Base-by-base conservation (phyloP, 805 yeast genomes). In the Cyberlindnera meyerae region DNA sequence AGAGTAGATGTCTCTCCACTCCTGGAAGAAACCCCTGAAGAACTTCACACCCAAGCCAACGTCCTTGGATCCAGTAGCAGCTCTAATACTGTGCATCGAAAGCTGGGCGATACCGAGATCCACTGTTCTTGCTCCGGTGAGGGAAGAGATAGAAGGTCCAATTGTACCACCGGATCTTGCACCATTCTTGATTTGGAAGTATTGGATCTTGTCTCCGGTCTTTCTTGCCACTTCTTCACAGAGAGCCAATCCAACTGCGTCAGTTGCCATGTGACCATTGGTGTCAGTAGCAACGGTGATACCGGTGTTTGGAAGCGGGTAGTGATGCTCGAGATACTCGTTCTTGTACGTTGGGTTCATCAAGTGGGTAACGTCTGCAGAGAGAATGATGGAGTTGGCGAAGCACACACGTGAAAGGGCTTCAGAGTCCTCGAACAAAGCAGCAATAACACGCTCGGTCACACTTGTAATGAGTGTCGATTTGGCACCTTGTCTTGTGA, bases 121-220 rank as follows among this genome's bases (percentile, higher is more conserved):
- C 38, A 83, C 74, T 29, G 90, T 81, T 52, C 85, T 68, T 4
- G 84, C 83, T 38, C 87, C 87, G 1, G 85, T 77, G 44, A 70
- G 74, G 27, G 73, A 61, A 12, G 84, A 65, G 37, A 79, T 64
- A 9, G 72, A 67, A 16, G 86, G 95, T 0, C 96, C 96, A 54
- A 87, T 84, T 18, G 95, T 85, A 27, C 94, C 94, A 22, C 96
- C 96, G 1, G 88, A 79, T 55, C 93, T 74, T 12, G 84, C 73
- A 57, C 80, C 89, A 62, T 87, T 86, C 60, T 93, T 75, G 57
- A 84, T 82, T 55, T 86, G 95, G 77, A 85, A 85, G 61, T 77
- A 79, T 62, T 87, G 96, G 20, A 86, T 47, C 36, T 65, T 62
- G 55, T 82, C 87, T 34, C 68, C 81, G 43, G 83, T 78, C 36